Evolutionary conservation across 2,329 filamentous ascomycete species (phyloP).

Genomic region (Pseudogymnoascus sp.): DNA sequence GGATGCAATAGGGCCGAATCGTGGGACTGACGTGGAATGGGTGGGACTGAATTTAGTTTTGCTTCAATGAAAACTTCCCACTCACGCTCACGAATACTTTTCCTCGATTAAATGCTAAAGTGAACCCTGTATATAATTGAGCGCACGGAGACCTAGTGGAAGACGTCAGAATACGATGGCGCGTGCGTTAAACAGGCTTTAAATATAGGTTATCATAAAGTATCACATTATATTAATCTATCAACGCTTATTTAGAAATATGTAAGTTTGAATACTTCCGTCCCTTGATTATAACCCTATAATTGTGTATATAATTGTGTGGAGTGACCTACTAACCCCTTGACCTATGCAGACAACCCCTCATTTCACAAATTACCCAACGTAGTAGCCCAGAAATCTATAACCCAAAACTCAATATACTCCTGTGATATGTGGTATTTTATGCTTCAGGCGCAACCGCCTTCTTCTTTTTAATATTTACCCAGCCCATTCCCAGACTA

Average conservation of each 20-base stretch:
- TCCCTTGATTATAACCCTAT: background rate
- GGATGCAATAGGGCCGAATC: background rate
- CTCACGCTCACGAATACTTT: background rate
- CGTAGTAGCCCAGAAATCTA: background rate
- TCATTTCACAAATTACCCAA: background rate
- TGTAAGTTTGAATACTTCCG: background rate
- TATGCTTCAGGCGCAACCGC: conserved; percentile 6
- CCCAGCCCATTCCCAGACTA: conserved; percentile 41
- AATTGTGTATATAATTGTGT: background rate
- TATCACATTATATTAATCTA: background rate
- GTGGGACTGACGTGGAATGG: background rate
- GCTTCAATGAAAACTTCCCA: background rate
- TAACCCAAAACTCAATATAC: background rate
- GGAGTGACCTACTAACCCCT: background rate
- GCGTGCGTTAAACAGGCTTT: background rate
- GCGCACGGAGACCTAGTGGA: background rate
- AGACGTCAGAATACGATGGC: background rate
- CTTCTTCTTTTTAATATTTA: conserved; percentile 37
- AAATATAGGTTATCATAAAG: background rate
- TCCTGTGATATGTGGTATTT: background rate
- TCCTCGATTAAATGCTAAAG: background rate
- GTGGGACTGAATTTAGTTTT: background rate
- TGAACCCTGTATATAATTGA: background rate
- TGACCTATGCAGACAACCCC: background rate
- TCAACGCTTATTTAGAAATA: background rate